Evolutionary conservation across 352 stramenopile genomes (phyloP).

Genomic region (Peronospora farinosa): DNA sequence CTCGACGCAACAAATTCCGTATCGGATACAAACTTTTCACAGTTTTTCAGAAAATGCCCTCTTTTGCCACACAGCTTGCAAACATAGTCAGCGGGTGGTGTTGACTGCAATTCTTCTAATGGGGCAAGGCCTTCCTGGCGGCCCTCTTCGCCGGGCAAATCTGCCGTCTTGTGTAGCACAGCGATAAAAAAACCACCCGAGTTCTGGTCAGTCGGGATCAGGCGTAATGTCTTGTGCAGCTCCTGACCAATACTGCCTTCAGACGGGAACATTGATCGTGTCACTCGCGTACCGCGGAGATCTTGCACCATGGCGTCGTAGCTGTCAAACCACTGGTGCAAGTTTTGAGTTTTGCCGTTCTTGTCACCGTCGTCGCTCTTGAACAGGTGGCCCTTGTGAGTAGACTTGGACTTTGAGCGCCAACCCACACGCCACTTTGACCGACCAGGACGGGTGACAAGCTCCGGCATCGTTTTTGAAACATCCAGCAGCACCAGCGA

Average conservation of each 20-base stretch:
- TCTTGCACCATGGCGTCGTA: slow-evolving; percentile 58
- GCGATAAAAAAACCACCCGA: slow-evolving; percentile 98
- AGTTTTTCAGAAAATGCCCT: slow-evolving; percentile 79
- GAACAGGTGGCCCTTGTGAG: slow-evolving; percentile 72
- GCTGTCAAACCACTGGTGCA: slow-evolving; percentile 75
- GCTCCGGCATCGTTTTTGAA: slow-evolving; percentile 44
- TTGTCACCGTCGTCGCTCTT: slow-evolving; percentile 19
- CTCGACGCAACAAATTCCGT: slow-evolving; percentile 30
- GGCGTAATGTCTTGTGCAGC: slow-evolving; percentile 88
- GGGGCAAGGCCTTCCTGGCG: slow-evolving; percentile 45
- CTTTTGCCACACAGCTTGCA: slow-evolving; percentile 64
- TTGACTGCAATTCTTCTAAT: slow-evolving; percentile 41
- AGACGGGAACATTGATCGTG: slow-evolving; percentile 84
- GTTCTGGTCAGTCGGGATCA: slow-evolving; percentile 97
- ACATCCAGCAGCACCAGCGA: slow-evolving; percentile 89
- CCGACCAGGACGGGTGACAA: slow-evolving; percentile 48
- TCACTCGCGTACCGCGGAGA: slow-evolving; percentile 55
- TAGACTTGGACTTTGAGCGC: slow-evolving; percentile 85
- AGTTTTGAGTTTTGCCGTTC: slow-evolving; percentile 5
- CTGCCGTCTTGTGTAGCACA: slow-evolving; percentile 85
- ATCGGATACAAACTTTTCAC: slow-evolving; percentile 48
- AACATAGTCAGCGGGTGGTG: slow-evolving; percentile 53
- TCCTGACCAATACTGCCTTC: slow-evolving; percentile 29
- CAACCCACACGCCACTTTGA: slow-evolving; percentile 70
- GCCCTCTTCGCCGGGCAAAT: slow-evolving; percentile 43